Conservation (phyloP, 495 filamentous ascomycete genomes). For the Terfezia claveryi region DNA sequence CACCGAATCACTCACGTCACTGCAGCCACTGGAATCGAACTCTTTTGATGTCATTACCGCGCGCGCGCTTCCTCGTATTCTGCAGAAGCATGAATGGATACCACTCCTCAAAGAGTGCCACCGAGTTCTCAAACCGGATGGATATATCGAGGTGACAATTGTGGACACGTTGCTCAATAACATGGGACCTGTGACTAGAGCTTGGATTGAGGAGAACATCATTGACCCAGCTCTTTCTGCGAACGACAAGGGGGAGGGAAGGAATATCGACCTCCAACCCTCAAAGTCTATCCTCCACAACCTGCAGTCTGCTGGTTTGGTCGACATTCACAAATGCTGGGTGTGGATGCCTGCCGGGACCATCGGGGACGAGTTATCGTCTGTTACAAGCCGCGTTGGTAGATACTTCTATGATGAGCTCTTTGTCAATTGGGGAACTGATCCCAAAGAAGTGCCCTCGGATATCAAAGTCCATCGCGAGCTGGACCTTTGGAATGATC, state of each 20-base stretch:
- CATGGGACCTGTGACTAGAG: slow-evolving; percentile 13
- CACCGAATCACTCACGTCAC: background rate
- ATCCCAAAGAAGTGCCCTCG: background rate
- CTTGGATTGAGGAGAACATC: slow-evolving; percentile 10
- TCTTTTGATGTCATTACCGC: slow-evolving; percentile 5
- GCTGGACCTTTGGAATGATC: slow-evolving; percentile 12
- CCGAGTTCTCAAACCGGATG: slow-evolving; percentile 15
- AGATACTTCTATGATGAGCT: slow-evolving; percentile 15
- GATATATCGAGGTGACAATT: slow-evolving; percentile 11
- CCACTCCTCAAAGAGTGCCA: slow-evolving; percentile 9
- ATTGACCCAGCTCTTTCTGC: background rate
- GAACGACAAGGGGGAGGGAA: background rate
- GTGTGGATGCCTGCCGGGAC: slow-evolving; percentile 19
- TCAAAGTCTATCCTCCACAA: slow-evolving; percentile 9
- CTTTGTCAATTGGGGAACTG: slow-evolving; percentile 1
- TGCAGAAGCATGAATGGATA: slow-evolving; percentile 1
- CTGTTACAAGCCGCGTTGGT: slow-evolving; percentile 16
- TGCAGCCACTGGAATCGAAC: slow-evolving; percentile 1
- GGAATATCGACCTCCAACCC: slow-evolving; percentile 4
- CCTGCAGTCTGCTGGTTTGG: slow-evolving; percentile 5
- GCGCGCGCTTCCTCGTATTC: background rate
- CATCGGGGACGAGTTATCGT: slow-evolving; percentile 16
- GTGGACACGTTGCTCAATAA: slow-evolving; percentile 15
- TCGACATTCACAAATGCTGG: slow-evolving; percentile 16
- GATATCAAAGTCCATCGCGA: slow-evolving; percentile 3